Base-by-base conservation (phyloP, 257 asterid species). In the Petunia secreta region DNA sequence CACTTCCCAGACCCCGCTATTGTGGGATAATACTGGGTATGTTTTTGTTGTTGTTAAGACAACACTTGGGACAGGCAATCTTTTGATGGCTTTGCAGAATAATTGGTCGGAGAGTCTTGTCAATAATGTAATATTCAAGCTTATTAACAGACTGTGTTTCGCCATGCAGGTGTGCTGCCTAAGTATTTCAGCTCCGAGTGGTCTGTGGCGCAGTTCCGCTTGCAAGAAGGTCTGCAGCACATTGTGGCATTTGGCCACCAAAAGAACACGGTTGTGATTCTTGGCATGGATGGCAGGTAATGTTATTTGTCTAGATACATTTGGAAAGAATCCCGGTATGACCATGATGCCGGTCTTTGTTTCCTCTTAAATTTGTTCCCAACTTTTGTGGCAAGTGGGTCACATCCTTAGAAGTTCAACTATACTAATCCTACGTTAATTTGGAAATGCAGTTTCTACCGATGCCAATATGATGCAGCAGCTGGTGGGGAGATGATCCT, bases 181-280 rank as follows among this genome's bases (percentile, higher is more conserved):
- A 93, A 89, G 88, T 95, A 95, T 86, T 95, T 95, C 95, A 95
- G 97, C 85, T 95, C 99, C 39, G 97, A 95, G 80, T 92, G 99
- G 98, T 93, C 99, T 58, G 95, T 95, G 52, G 98, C 99, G 36
- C 97, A 93, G 87, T 95, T 93, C 67, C 98, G 97, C 9, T 84
- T 95, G 85, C 92, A 87, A 25, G 99, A 95, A 90, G 98, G 97
- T 80, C 86, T 87, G 62, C 95, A 85, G 86, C 87, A 90, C 74
- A 81, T 90, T 76, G 99, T 90, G 81, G 97, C 97, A 39, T 94
- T 95, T 83, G 99, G 99, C 65, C 97, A 93, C 86, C 95, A 91
- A 83, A 92, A 91, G 85, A 91, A 93, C 80, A 93, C 98, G 4
- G 90, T 93, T 73, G 90, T 92, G 43, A 90, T 95, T 85, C 94